phyloP scores from a whole-genome alignment of 441 rosid species.

The Jatropha multifida region DNA sequence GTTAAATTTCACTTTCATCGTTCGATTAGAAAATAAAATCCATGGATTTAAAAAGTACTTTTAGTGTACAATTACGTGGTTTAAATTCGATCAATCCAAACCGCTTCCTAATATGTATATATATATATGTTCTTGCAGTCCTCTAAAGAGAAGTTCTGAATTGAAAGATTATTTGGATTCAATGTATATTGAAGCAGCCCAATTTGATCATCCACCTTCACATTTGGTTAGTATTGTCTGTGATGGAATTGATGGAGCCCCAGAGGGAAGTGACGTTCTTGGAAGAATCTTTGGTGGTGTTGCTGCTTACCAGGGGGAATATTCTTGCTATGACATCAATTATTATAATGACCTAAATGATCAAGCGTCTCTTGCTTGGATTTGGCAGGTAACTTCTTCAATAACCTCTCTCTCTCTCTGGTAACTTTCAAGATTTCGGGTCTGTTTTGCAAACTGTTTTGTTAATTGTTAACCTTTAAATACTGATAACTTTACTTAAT shows the following conservation, averaged over 20 bases:
- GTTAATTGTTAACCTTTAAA: too few relatives aligned
- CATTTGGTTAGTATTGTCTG: slow-evolving; percentile 46
- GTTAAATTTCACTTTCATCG: too few relatives aligned
- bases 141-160: slow-evolving; percentile 10
- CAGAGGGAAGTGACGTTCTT: slow-evolving; percentile 29
- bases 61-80: too few relatives aligned
- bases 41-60: too few relatives aligned
- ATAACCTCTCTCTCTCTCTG: too few relatives aligned
- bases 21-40: too few relatives aligned
- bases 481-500: too few relatives aligned
- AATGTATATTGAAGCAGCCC: slow-evolving; percentile 44
- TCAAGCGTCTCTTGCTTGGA: not conserved
- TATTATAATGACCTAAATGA: not conserved
- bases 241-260: slow-evolving; percentile 43
- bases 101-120: too few relatives aligned
- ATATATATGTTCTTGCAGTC: not conserved
- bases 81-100: too few relatives aligned
- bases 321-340: slow-evolving; percentile 31
- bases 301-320: slow-evolving; percentile 42
- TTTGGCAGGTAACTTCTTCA: not conserved
- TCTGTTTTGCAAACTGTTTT: too few relatives aligned
- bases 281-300: slow-evolving; percentile 51
- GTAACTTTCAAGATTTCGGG: too few relatives aligned
- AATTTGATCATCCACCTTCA: slow-evolving; percentile 49
- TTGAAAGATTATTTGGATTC: slow-evolving; percentile 42